Percentiles rank a stretch among this genome's conserved stretches.
Conservation (phyloP, 148 eudicot genomes). For the Camellia japonica region DNA sequence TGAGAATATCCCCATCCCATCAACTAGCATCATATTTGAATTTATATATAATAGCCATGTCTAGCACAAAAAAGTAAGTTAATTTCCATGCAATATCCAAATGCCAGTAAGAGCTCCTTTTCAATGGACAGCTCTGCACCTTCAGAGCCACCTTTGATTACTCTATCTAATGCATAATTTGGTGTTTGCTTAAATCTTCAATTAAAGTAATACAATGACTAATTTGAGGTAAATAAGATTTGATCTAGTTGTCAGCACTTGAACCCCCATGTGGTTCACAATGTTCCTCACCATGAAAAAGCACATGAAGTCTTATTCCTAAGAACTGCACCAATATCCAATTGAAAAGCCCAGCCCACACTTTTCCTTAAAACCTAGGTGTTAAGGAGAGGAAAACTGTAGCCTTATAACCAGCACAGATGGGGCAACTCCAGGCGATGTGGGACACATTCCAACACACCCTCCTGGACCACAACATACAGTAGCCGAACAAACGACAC, state of each 20-base stretch:
- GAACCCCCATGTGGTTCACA: not conserved
- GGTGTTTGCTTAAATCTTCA: not conserved
- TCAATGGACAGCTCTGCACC: not conserved
- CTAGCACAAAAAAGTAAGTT: not conserved
- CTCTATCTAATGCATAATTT: conserved; percentile 4
- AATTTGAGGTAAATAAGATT: not conserved
- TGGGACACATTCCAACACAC: no score
- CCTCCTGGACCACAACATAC: no score
- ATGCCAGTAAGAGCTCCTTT: not conserved
- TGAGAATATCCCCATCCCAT: not conserved
- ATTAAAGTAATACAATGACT: not conserved
- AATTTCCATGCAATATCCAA: not conserved
- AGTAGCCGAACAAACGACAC: no score
- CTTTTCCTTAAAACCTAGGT: no score
- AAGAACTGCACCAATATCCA: not conserved
- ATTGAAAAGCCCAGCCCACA: not conserved
- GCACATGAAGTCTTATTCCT: not conserved
- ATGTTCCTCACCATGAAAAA: not conserved
- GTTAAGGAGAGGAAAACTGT: no score
- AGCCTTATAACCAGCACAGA: no score
- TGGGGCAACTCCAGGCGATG: no score
- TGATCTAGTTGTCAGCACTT: not conserved
- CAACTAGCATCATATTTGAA: not conserved
- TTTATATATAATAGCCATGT: not conserved
- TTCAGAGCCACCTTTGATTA: conserved; percentile 1